These are phyloP conservation scores for Thelonectria olida DNA, from an alignment of 2,329 filamentous ascomycete genomes.

Conservation along the genomic window DNA sequence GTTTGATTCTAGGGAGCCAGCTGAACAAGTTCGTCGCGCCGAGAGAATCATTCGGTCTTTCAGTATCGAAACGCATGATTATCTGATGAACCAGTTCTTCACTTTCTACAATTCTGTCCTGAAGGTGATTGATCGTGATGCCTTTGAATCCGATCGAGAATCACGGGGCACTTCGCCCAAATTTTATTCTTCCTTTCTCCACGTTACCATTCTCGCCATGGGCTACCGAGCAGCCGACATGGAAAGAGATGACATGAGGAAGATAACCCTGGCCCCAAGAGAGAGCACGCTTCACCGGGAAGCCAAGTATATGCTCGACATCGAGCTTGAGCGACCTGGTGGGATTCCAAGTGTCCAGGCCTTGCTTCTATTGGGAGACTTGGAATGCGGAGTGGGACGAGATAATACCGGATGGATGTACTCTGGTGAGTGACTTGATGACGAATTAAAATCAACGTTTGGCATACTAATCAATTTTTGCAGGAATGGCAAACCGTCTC, in stretches of 20 bases:
- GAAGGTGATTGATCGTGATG: conserved; percentile 58
- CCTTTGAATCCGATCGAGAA: conserved; percentile 58
- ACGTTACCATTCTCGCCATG: conserved; percentile 61
- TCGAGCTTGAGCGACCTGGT: conserved; percentile 61
- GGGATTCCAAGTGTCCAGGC: conserved; percentile 63
- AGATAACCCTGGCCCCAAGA: conserved; percentile 54
- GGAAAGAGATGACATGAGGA: conserved; percentile 57
- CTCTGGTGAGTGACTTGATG: conserved; percentile 48
- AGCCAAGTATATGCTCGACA: conserved; percentile 63
- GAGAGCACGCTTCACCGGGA: conserved; percentile 64
- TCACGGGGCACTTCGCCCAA: conserved; percentile 50
- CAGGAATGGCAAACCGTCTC: conserved; percentile 55
- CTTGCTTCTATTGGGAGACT: conserved; percentile 59
- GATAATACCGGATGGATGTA: conserved; percentile 66
- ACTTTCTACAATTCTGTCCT: conserved; percentile 59
- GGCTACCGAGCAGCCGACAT: conserved; percentile 62
- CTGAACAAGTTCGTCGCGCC: conserved; percentile 56
- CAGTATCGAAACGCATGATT: conserved; percentile 57
- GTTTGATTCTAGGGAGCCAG: conserved; percentile 49
- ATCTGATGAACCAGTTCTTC: conserved; percentile 63
- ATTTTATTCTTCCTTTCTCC: conserved; percentile 62
- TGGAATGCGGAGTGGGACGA: conserved; percentile 63
- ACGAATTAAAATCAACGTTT: neutral
- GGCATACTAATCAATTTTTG: neutral
- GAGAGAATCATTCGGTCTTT: conserved; percentile 59